phyloP scores from a whole-genome alignment of 2,329 filamentous ascomycete species.

The Paraphoma chrysanthemicola region DNA sequence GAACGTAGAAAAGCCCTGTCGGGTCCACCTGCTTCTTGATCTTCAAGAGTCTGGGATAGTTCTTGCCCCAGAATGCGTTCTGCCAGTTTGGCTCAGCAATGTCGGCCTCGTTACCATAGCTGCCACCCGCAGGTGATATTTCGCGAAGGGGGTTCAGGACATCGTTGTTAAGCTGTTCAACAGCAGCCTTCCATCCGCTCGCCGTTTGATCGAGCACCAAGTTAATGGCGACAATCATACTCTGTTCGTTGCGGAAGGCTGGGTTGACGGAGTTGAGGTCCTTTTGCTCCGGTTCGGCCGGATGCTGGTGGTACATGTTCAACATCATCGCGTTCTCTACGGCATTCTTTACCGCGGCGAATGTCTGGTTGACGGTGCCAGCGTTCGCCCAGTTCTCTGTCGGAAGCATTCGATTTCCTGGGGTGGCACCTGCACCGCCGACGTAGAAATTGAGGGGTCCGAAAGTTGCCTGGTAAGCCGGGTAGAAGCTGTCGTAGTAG shows the following conservation, averaged over 20 bases:
- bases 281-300: constrained; percentile 22
- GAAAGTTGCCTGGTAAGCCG: constrained; percentile 40
- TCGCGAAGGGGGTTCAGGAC: constrained; percentile 34
- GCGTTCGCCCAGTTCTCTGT: constrained; percentile 37
- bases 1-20: constrained; percentile 41
- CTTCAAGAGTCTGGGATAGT: constrained; percentile 33
- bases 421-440: constrained; percentile 38
- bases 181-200: constrained; percentile 27
- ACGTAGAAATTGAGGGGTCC: constrained; percentile 29
- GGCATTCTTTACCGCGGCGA: constrained; percentile 28
- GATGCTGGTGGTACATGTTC: constrained; percentile 35
- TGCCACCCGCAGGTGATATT: constrained; percentile 33
- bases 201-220: constrained; percentile 24
- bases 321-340: constrained; percentile 31
- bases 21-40: constrained; percentile 42
- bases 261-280: constrained; percentile 38
- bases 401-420: constrained; percentile 46
- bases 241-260: constrained; percentile 36
- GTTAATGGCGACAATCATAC: constrained; percentile 32
- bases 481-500: constrained; percentile 34
- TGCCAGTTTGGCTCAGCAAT: constrained; percentile 50
- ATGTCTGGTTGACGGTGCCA: constrained; percentile 31
- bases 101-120: constrained; percentile 51
- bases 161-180: constrained; percentile 23
- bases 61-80: constrained; percentile 49